phyloP scores from a whole-genome alignment of 2,329 filamentous ascomycete species.

The Hypomyces rosellus region DNA sequence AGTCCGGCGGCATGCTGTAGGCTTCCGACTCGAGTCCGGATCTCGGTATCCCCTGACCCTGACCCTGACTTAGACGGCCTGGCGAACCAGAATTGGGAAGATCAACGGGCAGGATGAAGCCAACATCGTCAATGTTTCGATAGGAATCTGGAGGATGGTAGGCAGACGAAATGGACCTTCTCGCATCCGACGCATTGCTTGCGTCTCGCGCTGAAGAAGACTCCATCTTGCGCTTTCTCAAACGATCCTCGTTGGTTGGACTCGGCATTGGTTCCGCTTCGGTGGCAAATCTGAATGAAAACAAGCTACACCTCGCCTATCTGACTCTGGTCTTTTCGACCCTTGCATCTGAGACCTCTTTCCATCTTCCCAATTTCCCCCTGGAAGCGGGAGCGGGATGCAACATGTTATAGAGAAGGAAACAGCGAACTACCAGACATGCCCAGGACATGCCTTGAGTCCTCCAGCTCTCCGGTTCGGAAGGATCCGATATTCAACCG shows the following conservation, averaged over 20 bases:
- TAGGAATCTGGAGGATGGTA: constrained; percentile 28
- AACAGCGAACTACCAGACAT: neutral
- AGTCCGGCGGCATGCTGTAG: constrained; percentile 24
- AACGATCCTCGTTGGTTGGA: neutral
- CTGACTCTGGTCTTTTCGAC: too few species aligned
- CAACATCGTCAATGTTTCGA: constrained; percentile 37
- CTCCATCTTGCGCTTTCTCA: neutral
- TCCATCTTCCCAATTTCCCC: too few species aligned
- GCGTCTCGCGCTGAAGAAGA: neutral
- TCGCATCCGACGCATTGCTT: constrained; percentile 7
- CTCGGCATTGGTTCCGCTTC: neutral
- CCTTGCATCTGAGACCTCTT: too few species aligned
- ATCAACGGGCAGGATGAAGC: constrained; percentile 18
- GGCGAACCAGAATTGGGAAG: neutral
- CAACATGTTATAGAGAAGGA: too few species aligned
- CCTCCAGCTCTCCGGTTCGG: neutral
- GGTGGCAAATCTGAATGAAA: neutral
- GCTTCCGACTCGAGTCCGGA: neutral
- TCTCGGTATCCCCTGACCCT: neutral
- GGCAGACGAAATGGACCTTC: neutral
- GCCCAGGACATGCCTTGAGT: neutral
- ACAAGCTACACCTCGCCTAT: neutral
- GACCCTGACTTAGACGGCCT: too few species aligned
- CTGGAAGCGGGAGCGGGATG: too few species aligned
- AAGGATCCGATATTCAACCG: neutral